Percentiles rank a stretch among this genome's conserved stretches.
These are phyloP conservation scores for Conringia planisiliqua DNA, from an alignment of 345 rosid genomes.

Conservation along the genomic window DNA sequence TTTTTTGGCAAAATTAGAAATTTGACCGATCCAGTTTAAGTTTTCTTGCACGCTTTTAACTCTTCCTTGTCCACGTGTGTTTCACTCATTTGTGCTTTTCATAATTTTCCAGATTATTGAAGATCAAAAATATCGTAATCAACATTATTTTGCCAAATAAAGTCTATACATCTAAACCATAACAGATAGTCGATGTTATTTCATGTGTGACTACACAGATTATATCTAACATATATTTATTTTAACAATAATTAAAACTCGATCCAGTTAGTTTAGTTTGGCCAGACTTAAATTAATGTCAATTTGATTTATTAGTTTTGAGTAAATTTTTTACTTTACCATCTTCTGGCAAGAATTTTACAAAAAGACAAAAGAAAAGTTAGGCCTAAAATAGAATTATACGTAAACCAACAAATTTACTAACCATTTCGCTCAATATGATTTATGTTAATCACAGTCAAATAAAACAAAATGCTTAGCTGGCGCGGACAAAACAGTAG, in stretches of 20 bases:
- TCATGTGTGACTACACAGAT: not conserved
- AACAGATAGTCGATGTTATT: not conserved
- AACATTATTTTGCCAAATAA: not conserved
- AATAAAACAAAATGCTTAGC: not conserved
- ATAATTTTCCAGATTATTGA: not conserved
- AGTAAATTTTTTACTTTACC: not conserved
- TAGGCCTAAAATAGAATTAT: not conserved
- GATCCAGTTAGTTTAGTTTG: not conserved
- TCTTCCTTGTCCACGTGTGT: not conserved
- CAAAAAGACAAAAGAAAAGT: too few relatives aligned
- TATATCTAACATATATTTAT: not conserved
- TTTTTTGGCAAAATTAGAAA: not conserved
- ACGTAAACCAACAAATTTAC: not conserved
- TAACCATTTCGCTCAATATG: not conserved
- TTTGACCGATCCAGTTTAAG: not conserved
- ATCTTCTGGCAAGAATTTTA: not conserved
- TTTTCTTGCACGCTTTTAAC: constrained; percentile 18
- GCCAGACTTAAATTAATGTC: not conserved
- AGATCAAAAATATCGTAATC: not conserved
- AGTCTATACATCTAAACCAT: not conserved
- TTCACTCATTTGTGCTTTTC: not conserved
- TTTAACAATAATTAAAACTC: not conserved
- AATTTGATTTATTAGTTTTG: not conserved
- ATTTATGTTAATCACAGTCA: not conserved
- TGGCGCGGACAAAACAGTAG: not conserved